Conservation (phyloP, 106 monocot species). For the Gastrodia elata region DNA sequence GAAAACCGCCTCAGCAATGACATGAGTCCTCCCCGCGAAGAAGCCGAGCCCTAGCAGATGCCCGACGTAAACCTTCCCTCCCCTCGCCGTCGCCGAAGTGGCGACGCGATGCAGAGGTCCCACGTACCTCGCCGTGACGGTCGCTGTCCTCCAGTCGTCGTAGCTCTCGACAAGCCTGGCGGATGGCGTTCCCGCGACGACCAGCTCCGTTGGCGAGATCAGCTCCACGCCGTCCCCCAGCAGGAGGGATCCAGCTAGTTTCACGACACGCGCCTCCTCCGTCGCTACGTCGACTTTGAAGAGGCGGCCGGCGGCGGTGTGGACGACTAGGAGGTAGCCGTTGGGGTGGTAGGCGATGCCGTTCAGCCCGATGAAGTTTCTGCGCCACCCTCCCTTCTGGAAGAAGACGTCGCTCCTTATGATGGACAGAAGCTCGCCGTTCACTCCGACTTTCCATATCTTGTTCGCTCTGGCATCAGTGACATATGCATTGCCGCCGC, state of each 20-base stretch:
- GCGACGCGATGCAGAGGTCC: constrained; percentile 66
- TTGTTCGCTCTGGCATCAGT: constrained; percentile 55
- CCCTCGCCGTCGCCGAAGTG: constrained; percentile 66
- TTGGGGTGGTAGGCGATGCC: constrained; percentile 76
- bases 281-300: constrained; percentile 43
- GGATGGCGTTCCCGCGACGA: constrained; percentile 42
- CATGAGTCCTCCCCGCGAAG: constrained; percentile 42
- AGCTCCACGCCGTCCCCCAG: constrained; percentile 76
- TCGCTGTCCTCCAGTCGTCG: constrained; percentile 55
- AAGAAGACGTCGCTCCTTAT: constrained; percentile 48
- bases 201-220: constrained; percentile 44
- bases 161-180: constrained; percentile 45
- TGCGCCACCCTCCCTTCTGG: constrained; percentile 27
- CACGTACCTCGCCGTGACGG: constrained; percentile 27
- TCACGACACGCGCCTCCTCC: constrained; percentile 37
- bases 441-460: constrained; percentile 68
- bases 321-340: constrained; percentile 75
- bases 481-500: constrained; percentile 66
- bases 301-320: constrained; percentile 61
- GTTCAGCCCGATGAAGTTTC: constrained; percentile 61
- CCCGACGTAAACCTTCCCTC: constrained; percentile 60
- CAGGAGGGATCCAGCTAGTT: constrained; percentile 44
- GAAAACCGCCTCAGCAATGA: constrained; percentile 62
- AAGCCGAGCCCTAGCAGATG: constrained; percentile 63
- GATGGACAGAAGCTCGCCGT: constrained; percentile 43